Conservation (phyloP, 2,329 filamentous ascomycete genomes). For the Neopestalotiopsis clavispora region DNA sequence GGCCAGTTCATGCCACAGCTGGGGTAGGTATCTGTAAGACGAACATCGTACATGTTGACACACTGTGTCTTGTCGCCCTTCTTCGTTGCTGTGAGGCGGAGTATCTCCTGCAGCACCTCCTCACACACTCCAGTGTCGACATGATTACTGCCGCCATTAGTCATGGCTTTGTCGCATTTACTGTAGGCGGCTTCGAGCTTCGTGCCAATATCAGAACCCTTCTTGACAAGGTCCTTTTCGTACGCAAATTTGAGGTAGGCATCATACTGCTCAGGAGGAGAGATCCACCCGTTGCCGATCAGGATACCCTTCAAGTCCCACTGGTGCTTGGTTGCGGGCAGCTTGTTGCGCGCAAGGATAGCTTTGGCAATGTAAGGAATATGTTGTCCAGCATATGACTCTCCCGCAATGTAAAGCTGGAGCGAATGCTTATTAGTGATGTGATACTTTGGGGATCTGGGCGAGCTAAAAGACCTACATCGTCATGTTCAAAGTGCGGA, state of each 20-base stretch:
- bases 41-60: slow-evolving; percentile 96
- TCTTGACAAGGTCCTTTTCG: slow-evolving; percentile 72
- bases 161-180: slow-evolving; percentile 69
- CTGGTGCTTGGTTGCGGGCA: slow-evolving; percentile 46
- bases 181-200: slow-evolving; percentile 72
- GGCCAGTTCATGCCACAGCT: slow-evolving; percentile 99
- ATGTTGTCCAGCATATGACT: slow-evolving; percentile 96
- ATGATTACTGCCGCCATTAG: slow-evolving; percentile 53
- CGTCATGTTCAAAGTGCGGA: slow-evolving; percentile 88
- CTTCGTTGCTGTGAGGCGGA: slow-evolving; percentile 65
- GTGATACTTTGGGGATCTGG: background rate
- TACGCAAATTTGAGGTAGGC: slow-evolving; percentile 85
- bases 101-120: slow-evolving; percentile 72
- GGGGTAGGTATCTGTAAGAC: slow-evolving; percentile 78
- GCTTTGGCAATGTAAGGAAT: slow-evolving; percentile 96
- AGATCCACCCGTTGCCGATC: slow-evolving; percentile 98
- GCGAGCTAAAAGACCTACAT: slow-evolving; percentile 64
- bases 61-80: slow-evolving; percentile 64
- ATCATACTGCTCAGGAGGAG: slow-evolving; percentile 86
- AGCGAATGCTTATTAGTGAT: background rate
- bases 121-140: slow-evolving; percentile 80
- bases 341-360: slow-evolving; percentile 85
- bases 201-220: slow-evolving; percentile 66
- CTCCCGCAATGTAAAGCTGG: slow-evolving; percentile 91
- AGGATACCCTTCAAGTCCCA: slow-evolving; percentile 88